Percentiles rank a stretch among this genome's conserved stretches.
Evolutionary conservation across 2,329 filamentous ascomycete species (phyloP).

Genomic region (Aureobasidium namibiae): DNA sequence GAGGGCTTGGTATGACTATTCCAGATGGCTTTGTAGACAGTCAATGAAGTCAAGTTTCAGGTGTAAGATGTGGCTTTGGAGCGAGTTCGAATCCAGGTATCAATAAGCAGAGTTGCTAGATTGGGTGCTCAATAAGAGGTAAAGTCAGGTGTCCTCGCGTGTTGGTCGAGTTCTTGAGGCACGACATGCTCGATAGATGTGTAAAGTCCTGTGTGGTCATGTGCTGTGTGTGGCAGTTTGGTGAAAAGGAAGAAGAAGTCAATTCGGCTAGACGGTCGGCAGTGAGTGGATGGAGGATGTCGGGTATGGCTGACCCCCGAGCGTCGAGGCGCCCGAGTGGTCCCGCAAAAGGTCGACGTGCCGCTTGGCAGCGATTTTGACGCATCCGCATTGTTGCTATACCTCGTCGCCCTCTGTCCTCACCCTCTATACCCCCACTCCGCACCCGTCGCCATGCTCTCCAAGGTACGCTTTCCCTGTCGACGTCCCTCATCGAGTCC

Average conservation of each 20-base stretch:
- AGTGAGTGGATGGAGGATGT: neutral
- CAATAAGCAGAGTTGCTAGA: conserved; percentile 16
- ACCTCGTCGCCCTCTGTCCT: conserved; percentile 14
- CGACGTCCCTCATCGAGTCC: conserved; percentile 22
- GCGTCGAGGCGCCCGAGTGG: neutral
- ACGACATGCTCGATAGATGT: neutral
- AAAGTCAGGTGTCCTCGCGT: neutral
- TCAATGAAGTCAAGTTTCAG: neutral
- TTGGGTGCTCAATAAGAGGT: conserved; percentile 18
- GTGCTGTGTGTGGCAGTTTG: neutral
- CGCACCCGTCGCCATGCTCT: conserved; percentile 31
- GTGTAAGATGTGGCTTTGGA: neutral
- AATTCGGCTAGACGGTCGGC: neutral
- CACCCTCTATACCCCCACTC: conserved; percentile 10
- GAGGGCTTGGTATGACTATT: neutral
- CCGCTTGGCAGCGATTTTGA: neutral
- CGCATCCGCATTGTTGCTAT: conserved; percentile 16
- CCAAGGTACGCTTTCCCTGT: conserved; percentile 24
- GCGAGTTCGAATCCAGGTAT: conserved; percentile 14
- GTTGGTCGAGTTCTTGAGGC: no score
- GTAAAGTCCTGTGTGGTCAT: neutral
- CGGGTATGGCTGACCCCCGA: neutral
- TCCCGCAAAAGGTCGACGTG: neutral
- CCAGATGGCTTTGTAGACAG: neutral
- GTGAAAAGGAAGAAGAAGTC: neutral